These are phyloP conservation scores for Monotropa hypopitys DNA, from an alignment of 179 eudicot species.

Conservation along the genomic window DNA sequence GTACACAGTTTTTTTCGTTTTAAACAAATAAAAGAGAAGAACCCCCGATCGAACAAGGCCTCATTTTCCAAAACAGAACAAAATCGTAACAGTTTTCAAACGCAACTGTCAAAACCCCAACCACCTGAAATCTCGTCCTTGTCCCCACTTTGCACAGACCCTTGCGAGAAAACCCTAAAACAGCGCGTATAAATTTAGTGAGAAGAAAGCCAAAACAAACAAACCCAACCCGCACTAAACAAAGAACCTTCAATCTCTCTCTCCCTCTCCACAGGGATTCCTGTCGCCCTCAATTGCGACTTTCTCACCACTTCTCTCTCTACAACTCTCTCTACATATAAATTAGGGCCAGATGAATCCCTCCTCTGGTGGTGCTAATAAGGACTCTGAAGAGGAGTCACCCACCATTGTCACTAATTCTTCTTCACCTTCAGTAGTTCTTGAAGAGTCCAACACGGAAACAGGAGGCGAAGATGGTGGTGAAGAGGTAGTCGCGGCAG, in stretches of 20 bases:
- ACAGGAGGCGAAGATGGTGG: background rate
- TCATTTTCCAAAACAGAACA: background rate
- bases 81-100: background rate
- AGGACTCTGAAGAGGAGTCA: conserved; percentile 19
- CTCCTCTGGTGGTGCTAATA: conserved; percentile 15
- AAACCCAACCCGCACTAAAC: background rate
- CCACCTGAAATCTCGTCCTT: conserved; percentile 1
- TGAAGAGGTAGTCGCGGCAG: background rate
- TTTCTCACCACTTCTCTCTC: conserved; percentile 20
- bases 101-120: background rate
- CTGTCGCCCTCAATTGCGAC: conserved; percentile 61
- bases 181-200: background rate
- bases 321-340: conserved; percentile 4
- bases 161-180: background rate
- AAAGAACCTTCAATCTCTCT: background rate
- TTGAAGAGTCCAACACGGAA: background rate
- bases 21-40: no score
- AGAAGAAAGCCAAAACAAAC: background rate
- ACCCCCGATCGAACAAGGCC: no score
- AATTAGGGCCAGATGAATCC: conserved; percentile 28
- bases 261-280: conserved; percentile 27
- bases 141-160: background rate
- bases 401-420: conserved; percentile 5
- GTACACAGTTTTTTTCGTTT: no score
- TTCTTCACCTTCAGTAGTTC: background rate